These are phyloP conservation scores for Allium fistulosum DNA, from an alignment of 106 monocot genomes.

Conservation along the genomic window DNA sequence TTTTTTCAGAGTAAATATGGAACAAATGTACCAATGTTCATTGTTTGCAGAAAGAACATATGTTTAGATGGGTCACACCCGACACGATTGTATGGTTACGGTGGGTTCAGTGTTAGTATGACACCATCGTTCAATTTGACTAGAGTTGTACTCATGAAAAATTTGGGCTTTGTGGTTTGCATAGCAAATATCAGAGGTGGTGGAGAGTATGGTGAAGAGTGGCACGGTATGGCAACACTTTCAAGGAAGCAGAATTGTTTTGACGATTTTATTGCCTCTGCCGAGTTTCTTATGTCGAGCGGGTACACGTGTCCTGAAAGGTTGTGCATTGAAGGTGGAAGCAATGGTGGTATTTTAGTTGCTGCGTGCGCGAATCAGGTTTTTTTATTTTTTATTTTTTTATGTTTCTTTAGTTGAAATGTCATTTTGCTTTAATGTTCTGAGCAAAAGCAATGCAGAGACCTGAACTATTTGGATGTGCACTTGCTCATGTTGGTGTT, in stretches of 20 bases:
- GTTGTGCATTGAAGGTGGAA: conserved; percentile 90
- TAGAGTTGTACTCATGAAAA: conserved; percentile 53
- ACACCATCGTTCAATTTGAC: conserved; percentile 63
- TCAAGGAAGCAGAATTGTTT: conserved; percentile 94
- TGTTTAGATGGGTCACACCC: conserved; percentile 79
- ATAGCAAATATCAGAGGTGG: conserved; percentile 94
- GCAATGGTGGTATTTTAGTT: conserved; percentile 95
- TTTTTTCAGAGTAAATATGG: conserved; percentile 82
- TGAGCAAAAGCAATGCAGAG: conserved; percentile 25
- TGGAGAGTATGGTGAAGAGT: conserved; percentile 97
- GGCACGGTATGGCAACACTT: conserved; percentile 89
- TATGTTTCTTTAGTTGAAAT: not conserved
- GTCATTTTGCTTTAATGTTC: not conserved
- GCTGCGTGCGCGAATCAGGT: conserved; percentile 98
- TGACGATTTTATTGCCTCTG: conserved; percentile 87
- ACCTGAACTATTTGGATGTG: conserved; percentile 96
- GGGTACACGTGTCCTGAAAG: conserved; percentile 60
- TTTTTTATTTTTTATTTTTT: not conserved
- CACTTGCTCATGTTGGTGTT: conserved; percentile 93
- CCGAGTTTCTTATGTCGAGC: conserved; percentile 66
- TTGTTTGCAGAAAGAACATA: conserved; percentile 74
- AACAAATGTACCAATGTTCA: conserved; percentile 88
- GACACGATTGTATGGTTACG: conserved; percentile 81
- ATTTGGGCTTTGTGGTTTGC: conserved; percentile 65
- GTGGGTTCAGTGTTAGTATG: conserved; percentile 81